Percentiles rank a stretch among this genome's conserved stretches.
Evolutionary conservation across 495 filamentous ascomycete genomes (phyloP).

Genomic region (Hypoxylon intermedium): DNA sequence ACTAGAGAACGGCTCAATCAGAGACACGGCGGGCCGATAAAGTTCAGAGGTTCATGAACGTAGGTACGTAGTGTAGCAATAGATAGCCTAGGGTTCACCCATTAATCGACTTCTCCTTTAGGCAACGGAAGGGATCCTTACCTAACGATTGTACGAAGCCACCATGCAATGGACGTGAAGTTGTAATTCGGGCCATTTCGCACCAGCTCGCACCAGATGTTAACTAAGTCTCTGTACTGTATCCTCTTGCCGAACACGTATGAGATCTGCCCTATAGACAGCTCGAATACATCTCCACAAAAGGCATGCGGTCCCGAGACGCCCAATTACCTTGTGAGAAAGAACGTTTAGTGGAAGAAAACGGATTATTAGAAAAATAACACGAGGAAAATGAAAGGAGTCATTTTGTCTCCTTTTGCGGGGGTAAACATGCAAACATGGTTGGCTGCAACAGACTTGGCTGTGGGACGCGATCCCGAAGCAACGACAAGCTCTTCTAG

Average conservation of each 20-base stretch:
- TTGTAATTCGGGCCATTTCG: slow-evolving; percentile 33
- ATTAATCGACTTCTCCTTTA: slow-evolving; percentile 32
- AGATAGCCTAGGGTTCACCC: slow-evolving; percentile 17
- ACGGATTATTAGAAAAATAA: slow-evolving; percentile 16
- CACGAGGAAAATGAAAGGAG: slow-evolving; percentile 8
- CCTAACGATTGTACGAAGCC: slow-evolving; percentile 9
- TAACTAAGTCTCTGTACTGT: slow-evolving; percentile 20
- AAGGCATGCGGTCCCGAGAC: slow-evolving; percentile 37
- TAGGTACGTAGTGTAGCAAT: slow-evolving; percentile 28
- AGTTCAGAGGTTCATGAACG: slow-evolving; percentile 13
- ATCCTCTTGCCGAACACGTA: slow-evolving; percentile 36
- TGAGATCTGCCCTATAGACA: slow-evolving; percentile 38
- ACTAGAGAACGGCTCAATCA: slow-evolving; percentile 20
- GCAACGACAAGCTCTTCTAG: slow-evolving; percentile 27
- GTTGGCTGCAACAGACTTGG: slow-evolving; percentile 27
- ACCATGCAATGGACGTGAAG: slow-evolving; percentile 22
- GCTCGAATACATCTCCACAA: slow-evolving; percentile 38
- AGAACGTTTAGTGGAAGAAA: slow-evolving; percentile 2
- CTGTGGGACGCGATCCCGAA: slow-evolving; percentile 20
- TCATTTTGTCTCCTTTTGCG: slow-evolving; percentile 15
- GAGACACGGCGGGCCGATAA: slow-evolving; percentile 21
- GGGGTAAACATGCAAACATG: slow-evolving; percentile 16
- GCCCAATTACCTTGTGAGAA: slow-evolving; percentile 21
- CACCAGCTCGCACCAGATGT: slow-evolving; percentile 32
- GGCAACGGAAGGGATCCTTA: slow-evolving; percentile 33